Conservation (phyloP, 331 rosid species). For the Malus hybrid region DNA sequence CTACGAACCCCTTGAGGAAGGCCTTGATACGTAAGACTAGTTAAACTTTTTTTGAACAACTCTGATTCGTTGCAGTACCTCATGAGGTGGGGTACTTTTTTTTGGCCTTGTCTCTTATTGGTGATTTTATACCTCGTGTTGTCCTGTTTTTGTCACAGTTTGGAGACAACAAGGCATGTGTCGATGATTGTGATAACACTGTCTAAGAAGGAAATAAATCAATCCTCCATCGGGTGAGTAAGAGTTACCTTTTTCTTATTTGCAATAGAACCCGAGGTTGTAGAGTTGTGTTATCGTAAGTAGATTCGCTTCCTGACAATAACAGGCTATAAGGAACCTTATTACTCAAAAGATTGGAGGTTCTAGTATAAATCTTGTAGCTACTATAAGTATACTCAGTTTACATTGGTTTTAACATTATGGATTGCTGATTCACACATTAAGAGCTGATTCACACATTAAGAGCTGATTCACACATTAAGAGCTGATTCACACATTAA, state of each 20-base stretch:
- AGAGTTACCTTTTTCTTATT: neutral
- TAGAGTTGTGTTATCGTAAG: neutral
- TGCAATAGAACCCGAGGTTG: neutral
- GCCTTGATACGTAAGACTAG: slow-evolving; percentile 80
- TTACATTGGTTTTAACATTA: neutral
- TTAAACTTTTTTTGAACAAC: neutral
- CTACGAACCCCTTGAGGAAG: slow-evolving; percentile 96
- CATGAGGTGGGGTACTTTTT: neutral
- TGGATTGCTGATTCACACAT: neutral
- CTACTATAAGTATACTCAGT: neutral
- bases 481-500: neutral
- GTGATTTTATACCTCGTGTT: neutral
- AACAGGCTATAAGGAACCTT: neutral
- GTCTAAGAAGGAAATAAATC: slow-evolving; percentile 62
- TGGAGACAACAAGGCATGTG: slow-evolving; percentile 93
- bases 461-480: too few species aligned
- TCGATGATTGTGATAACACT: slow-evolving; percentile 82
- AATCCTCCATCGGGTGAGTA: slow-evolving; percentile 64
- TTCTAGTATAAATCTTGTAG: neutral
- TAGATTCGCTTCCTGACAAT: neutral
- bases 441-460: too few species aligned
- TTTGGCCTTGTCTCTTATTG: neutral
- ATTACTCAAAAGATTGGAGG: neutral
- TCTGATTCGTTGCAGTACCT: neutral
- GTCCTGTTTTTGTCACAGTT: slow-evolving; percentile 23